Conservation (phyloP, 768 basidiomycete species). For the Fistulinella prunicolor region DNA sequence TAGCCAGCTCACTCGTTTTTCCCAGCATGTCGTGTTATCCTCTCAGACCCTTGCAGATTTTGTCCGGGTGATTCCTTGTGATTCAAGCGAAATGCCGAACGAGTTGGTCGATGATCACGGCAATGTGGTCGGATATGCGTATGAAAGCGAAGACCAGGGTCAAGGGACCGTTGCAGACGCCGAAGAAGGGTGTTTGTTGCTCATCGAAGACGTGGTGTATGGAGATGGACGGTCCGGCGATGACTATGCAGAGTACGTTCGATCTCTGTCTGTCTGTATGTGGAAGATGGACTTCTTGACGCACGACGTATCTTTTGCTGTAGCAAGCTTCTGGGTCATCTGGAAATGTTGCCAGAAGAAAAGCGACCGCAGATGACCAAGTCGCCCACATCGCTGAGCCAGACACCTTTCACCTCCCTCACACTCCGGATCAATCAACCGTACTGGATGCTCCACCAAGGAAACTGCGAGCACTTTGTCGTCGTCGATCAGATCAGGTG, state of each 20-base stretch:
- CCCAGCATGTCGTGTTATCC: constrained; percentile 67
- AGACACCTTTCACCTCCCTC: constrained; percentile 53
- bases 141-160: constrained; percentile 9
- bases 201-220: constrained; percentile 59
- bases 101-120: constrained; percentile 38
- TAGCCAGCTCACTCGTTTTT: constrained; percentile 56
- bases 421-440: constrained; percentile 66
- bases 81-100: constrained; percentile 50
- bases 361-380: constrained; percentile 33
- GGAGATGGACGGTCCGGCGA: constrained; percentile 45
- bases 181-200: constrained; percentile 48
- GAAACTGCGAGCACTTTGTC: constrained; percentile 80
- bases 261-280: background rate
- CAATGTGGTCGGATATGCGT: constrained; percentile 33
- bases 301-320: background rate
- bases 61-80: constrained; percentile 56
- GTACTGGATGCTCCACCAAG: constrained; percentile 79
- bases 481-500: constrained; percentile 73
- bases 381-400: constrained; percentile 42
- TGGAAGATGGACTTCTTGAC: background rate
- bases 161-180: background rate
- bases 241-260: constrained; percentile 59
- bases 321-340: constrained; percentile 48
- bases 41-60: constrained; percentile 71
- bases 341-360: constrained; percentile 33